Evolutionary conservation across 768 basidiomycete genomes (phyloP), one percentile per base, ranked within the genome.

Genomic region (Lentinula aciculospora): DNA sequence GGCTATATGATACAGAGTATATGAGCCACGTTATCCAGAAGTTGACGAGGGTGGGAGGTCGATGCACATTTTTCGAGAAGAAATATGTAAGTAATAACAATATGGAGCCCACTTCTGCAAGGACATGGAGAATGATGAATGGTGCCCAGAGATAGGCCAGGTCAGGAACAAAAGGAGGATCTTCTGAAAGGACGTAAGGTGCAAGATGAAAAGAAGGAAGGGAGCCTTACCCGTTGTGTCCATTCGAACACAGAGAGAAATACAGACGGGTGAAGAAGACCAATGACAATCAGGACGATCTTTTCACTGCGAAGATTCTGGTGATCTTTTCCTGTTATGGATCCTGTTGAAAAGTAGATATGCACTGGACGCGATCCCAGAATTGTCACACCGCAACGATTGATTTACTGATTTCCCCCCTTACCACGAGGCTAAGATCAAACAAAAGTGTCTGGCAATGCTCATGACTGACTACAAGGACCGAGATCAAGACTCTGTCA

Each of bases 1-100:
- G 59, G 62, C 73, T 78, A 63, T 77, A 80, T 31, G 74, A 69
- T 57, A 84, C 64, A 4, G 83, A 84, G 62, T 77, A 83, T 40
- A 84, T 61, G 9, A 79, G 74, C 81, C 81, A 81, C 46, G 78
- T 73, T n/a, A 79, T 53, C 57, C 81, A 84, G 60, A 84, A 79
- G 59, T 85, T 85, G 59, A 84, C 67, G 62, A 84, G 72, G 1
- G 77, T 77, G 0, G 81, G 79, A 54, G 78, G 80, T 56, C 79
- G 76, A 36, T 70, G 67, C 27, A 76, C 65, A 42, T 70, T 74
- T 62, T 72, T 77, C 51, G 73, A 76, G 23, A 76, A 58, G 17
- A 78, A 62, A 49, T 76, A 76, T 10, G 78, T 81, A 12, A 73
- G 59, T 31, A 84, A 66, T 37, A 84, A 69, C 9, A 80, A 59